Evolutionary conservation across 2,329 filamentous ascomycete species (phyloP), one percentile per base, ranked within the genome.

Genomic region (Ascochyta koolunga): DNA sequence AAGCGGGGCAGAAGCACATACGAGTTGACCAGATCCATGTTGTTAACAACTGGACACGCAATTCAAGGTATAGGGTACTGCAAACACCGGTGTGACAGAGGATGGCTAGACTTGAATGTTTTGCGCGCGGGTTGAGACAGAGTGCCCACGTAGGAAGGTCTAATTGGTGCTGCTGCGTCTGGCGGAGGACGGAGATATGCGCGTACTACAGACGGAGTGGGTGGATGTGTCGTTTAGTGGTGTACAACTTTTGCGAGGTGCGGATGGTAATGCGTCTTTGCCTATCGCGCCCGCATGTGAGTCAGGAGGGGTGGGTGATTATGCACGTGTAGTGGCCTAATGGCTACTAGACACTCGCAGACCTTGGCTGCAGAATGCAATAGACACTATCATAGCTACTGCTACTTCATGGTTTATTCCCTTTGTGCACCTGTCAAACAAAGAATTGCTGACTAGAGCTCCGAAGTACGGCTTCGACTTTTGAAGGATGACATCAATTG

Each of bases 1-100:
- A 51, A 41, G 16, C 53, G 43, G 49, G 44, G 54, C 35, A 32
- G 48, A 52, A 46, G 39, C 40, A 71, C 74, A 44, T 71, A 77
- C 74, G 73, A 74, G 58, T 75, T 75, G 60, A 76, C 73, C 31
- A 76, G 66, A 72, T 76, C 73, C 74, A 77, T 77, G 27, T 49
- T 64, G 67, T 48, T 67, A 66, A 63, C 65, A 46, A 33, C 51
- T 56, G 60, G 59, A 29, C 58, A 61, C 61, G 61, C 61, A 65
- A 65, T 65, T 60, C 50, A 51, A 56, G 64, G 54, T 56, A 59
- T 55, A 56, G 61, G 46, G 54, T 60, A 57, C 42, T 49, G 60
- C 50, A 40, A 50, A 58, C 42, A 56, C 49, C 51, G 56, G 50
- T 58, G 59, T 59, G 55, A 58, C 53, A 47, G 36, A 56, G 49